phyloP scores from a whole-genome alignment of 1,284 basidiomycete genomes.

The Pascua guehoae region DNA sequence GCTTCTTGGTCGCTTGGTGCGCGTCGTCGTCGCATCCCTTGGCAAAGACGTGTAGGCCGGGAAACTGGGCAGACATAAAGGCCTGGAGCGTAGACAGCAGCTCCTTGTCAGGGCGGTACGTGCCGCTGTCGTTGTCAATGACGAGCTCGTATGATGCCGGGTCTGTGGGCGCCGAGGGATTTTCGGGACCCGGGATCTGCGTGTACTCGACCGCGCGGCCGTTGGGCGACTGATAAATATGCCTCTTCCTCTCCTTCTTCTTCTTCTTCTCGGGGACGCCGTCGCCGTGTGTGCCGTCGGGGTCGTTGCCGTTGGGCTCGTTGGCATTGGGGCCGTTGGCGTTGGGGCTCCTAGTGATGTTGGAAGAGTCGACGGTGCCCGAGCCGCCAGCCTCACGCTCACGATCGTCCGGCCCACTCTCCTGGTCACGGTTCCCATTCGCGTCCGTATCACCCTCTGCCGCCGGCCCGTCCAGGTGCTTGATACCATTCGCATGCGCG shows the following conservation, averaged over 20 bases:
- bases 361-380: too few relatives aligned
- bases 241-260: not conserved
- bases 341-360: too few relatives aligned
- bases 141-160: slow-evolving; percentile 52
- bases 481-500: not conserved
- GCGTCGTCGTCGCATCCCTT: slow-evolving; percentile 60
- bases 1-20: slow-evolving; percentile 40
- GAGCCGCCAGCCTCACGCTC: not conserved
- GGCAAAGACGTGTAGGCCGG: slow-evolving; percentile 59
- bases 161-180: slow-evolving; percentile 21
- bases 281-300: not conserved
- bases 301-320: not conserved
- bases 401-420: not conserved
- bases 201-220: slow-evolving; percentile 6
- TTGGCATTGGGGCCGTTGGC: not conserved
- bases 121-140: slow-evolving; percentile 57
- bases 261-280: not conserved
- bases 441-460: not conserved
- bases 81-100: slow-evolving; percentile 49
- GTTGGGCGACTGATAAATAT: not conserved
- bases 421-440: not conserved
- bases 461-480: not conserved
- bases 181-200: slow-evolving; percentile 3
- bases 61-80: slow-evolving; percentile 62
- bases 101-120: slow-evolving; percentile 53